Evolutionary conservation across 2,329 filamentous ascomycete species (phyloP).

Genomic region (Diaporthe ilicicola): DNA sequence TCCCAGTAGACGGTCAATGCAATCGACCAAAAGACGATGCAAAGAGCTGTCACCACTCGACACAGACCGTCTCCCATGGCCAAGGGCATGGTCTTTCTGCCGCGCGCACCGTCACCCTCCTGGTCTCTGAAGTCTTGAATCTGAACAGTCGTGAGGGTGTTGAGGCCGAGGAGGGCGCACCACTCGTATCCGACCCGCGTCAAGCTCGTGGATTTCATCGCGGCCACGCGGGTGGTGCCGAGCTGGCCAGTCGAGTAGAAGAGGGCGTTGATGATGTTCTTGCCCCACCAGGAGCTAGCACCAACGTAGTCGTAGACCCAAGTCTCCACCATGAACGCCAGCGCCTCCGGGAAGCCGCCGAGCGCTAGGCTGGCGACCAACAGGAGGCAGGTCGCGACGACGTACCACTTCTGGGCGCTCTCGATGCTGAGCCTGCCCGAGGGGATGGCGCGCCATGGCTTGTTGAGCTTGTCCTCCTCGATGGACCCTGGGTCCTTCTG

Average conservation of each 20-base stretch:
- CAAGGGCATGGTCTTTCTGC: slow-evolving; percentile 27
- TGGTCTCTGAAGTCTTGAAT: slow-evolving; percentile 38
- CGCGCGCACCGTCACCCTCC: slow-evolving; percentile 33
- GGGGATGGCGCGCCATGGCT: slow-evolving; percentile 34
- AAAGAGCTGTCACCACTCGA: not conserved
- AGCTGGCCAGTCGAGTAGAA: not conserved
- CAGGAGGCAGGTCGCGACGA: slow-evolving; percentile 37
- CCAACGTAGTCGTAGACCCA: slow-evolving; percentile 49
- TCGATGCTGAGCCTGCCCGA: slow-evolving; percentile 41
- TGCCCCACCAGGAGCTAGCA: not conserved
- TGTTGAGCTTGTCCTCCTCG: slow-evolving; percentile 33
- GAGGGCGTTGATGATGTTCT: not conserved
- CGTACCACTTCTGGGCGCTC: slow-evolving; percentile 31
- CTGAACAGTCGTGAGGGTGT: slow-evolving; percentile 37
- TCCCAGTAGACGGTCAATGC: slow-evolving; percentile 4
- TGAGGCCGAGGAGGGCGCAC: not conserved
- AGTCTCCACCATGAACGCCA: slow-evolving; percentile 41
- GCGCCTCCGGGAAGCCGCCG: not conserved
- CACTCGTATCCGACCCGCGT: slow-evolving; percentile 25
- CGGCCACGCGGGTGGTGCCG: not conserved
- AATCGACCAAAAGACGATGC: not conserved
- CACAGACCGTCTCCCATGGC: not conserved
- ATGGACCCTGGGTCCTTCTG: slow-evolving; percentile 26
- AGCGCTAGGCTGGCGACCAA: slow-evolving; percentile 28
- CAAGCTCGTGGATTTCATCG: slow-evolving; percentile 29